Evolutionary conservation across 257 asterid species (phyloP), one percentile per base, ranked within the genome.

Genomic region (Solanum neorickii): DNA sequence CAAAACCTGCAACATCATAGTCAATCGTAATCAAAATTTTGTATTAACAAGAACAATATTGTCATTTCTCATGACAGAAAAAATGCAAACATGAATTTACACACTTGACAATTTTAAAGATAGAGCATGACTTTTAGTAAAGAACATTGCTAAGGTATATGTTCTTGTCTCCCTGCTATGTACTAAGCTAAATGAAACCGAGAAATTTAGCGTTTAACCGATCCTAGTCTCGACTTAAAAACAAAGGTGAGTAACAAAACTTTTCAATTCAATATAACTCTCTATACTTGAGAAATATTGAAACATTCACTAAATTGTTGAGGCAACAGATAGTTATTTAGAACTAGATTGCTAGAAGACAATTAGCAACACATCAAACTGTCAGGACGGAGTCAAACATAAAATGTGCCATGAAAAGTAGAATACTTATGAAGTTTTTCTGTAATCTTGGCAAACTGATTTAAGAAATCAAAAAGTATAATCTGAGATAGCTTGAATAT

Each of bases 1-100:
- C 89, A 97, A 91, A 90, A 96, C 99, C 99, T 96, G 94, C 90
- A 90, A 21, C 73, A 87, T 10, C 60, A 15, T 84, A 76, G 42
- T 39, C 25, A 44, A 87, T 10, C 39, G 12, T 85, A 83, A 42
- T 41, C 41, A 73, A 25, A 47, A 29, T 78, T 78, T 87, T 41
- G 82, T 23, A 88, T 31, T 31, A 49, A 49, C 16, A 82, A 82
- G 85, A 80, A 18, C 11, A 15, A 6, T 82, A 82, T 49, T 82
- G 12, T 18, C 44, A 49, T 80, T 29, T 47, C 44, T 39, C 84
- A 47, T 47, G 68, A 21, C 29, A 52, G 29, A 42, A 82, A 82
- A 82, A 82, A 82, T 20, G 85, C 70, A 20, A 49, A 46, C 42
- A 80, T 47, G 68, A 62, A 47, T 80, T 68, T 27, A 46, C 84